Evolutionary conservation across 2,329 filamentous ascomycete genomes (phyloP).

Genomic region (Calonectria fujianensis): DNA sequence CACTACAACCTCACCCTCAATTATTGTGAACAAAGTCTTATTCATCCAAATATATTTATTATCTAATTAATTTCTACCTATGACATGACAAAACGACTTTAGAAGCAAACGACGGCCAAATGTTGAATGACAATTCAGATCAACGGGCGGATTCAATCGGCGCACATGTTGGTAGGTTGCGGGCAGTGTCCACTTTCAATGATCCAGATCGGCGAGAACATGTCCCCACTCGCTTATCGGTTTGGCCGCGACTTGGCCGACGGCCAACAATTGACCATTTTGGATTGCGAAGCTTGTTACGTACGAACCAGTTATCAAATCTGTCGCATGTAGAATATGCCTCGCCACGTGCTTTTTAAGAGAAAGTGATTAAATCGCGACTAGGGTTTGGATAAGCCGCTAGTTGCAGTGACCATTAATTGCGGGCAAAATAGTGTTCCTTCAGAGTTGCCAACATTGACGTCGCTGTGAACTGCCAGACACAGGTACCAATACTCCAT

Average conservation of each 20-base stretch:
- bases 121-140: background rate
- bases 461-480: background rate
- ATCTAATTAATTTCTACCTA: background rate
- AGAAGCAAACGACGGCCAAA: background rate
- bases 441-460: background rate
- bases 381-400: background rate
- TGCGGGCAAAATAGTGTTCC: background rate
- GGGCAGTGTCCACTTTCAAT: background rate
- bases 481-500: background rate
- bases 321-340: background rate
- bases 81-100: background rate
- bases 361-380: background rate
- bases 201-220: background rate
- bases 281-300: background rate
- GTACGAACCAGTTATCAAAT: background rate
- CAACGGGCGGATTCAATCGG: background rate
- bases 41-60: background rate
- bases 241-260: constrained; percentile 25
- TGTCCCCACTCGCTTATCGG: constrained; percentile 14
- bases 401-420: background rate
- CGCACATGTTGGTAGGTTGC: background rate
- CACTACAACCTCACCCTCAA: background rate
- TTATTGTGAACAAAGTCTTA: background rate
- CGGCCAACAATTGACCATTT: background rate
- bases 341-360: background rate